phyloP scores from a whole-genome alignment of 2,329 filamentous ascomycete genomes.

The Colletotrichum karsti region DNA sequence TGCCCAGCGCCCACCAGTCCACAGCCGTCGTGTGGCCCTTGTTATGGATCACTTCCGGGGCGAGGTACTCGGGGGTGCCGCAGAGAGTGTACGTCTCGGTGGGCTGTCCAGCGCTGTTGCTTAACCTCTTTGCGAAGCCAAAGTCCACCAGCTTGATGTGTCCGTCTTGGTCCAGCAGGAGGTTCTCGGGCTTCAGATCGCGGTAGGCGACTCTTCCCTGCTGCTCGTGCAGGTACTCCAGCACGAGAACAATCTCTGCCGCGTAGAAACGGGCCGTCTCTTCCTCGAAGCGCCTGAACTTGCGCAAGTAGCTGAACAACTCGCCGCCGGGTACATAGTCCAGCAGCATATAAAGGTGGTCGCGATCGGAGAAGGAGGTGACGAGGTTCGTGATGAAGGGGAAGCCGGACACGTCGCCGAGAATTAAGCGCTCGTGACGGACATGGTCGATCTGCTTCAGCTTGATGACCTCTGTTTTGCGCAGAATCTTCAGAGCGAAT shows the following conservation, averaged over 20 bases:
- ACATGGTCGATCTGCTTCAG: slow-evolving; percentile 90
- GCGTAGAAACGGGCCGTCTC: slow-evolving; percentile 82
- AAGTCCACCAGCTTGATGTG: slow-evolving; percentile 88
- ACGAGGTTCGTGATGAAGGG: slow-evolving; percentile 85
- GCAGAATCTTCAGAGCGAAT: slow-evolving; percentile 84
- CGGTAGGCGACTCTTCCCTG: slow-evolving; percentile 82
- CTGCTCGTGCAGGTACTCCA: slow-evolving; percentile 82
- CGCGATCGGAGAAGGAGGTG: slow-evolving; percentile 81
- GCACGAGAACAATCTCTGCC: slow-evolving; percentile 82
- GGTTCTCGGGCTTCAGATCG: slow-evolving; percentile 85
- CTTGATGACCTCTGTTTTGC: slow-evolving; percentile 78
- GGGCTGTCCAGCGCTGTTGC: slow-evolving; percentile 57
- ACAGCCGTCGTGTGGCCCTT: slow-evolving; percentile 81
- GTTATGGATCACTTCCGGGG: slow-evolving; percentile 85
- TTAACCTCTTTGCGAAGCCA: slow-evolving; percentile 83
- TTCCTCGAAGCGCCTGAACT: slow-evolving; percentile 82
- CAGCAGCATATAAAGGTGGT: slow-evolving; percentile 84
- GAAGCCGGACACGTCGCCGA: slow-evolving; percentile 80
- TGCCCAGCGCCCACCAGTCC: slow-evolving; percentile 89
- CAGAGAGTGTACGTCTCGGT: slow-evolving; percentile 84
- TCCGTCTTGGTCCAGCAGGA: slow-evolving; percentile 78
- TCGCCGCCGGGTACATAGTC: slow-evolving; percentile 87
- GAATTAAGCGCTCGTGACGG: slow-evolving; percentile 81
- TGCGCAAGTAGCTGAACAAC: slow-evolving; percentile 83
- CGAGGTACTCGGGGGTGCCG: slow-evolving; percentile 85